Base-by-base conservation (phyloP, 1,284 basidiomycete genomes). In the Sanghuangporus baumii region DNA sequence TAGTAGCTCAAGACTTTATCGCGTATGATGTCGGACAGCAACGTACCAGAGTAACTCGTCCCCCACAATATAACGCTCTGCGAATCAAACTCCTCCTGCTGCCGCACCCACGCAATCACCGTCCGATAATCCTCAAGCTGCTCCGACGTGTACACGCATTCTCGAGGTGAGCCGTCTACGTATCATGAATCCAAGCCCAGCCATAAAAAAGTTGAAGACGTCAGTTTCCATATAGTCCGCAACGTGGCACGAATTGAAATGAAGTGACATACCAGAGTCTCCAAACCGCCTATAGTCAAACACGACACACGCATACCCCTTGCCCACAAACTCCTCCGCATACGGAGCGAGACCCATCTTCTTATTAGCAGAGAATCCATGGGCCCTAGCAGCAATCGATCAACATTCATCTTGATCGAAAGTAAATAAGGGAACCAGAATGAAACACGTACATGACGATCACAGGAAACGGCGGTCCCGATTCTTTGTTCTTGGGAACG, bases 241-340 rank as follows among this genome's bases (percentile, higher is more conserved):
- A 37, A 18, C 6, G 12, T n/a, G n/a, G 41, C 5, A 11, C 23
- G 36, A 14, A 14, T 11, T 5, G 2, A 37, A 47, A n/a, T 41
- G 12, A n/a, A 31, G n/a, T n/a, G n/a, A n/a, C n/a, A 65, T 66
- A 75, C 76, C 75, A 46, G 75, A 78, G 11, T 68, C 60, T 3
- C 77, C 76, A 74, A 75, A 78, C 1, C 75, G 69, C 5, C 76
- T 71, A 64, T 77, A 78, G 66, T 77, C 76, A 64, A 78, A 77
- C 9, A 76, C 71, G 2, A 77, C 59, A 59, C 70, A 74, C 0
- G 73, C 76, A 63, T 75, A 78, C 3, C 75, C 76, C 2, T 66
- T 60, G 1, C 64, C 55, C 3, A 70, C 66, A 62, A 76, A 78
- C 43, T 67, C 68, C 61, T 74, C 72, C 0, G 75, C 76, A 56